Conservation (phyloP, 2,329 filamentous ascomycete genomes). For the Pseudogymnoascus pannorum region DNA sequence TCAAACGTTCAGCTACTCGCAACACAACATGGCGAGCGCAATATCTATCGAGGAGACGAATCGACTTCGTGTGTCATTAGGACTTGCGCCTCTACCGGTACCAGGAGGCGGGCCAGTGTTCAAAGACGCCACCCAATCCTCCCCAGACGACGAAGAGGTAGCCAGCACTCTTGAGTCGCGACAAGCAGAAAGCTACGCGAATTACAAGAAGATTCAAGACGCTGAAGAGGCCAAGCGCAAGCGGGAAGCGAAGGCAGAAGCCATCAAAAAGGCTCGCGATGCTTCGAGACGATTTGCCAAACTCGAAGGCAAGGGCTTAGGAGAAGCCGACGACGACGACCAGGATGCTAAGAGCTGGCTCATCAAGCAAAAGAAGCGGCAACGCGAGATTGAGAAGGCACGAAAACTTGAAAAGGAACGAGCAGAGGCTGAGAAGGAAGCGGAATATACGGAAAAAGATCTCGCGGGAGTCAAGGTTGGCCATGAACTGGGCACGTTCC, state of each 20-base stretch:
- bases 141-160: slow-evolving; percentile 56
- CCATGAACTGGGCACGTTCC: slow-evolving; percentile 75
- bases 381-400: slow-evolving; percentile 80
- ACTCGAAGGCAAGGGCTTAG: slow-evolving; percentile 76
- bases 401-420: slow-evolving; percentile 68
- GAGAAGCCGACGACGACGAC: slow-evolving; percentile 62
- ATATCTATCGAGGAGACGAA: slow-evolving; percentile 89
- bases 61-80: slow-evolving; percentile 80
- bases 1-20: background rate
- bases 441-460: slow-evolving; percentile 78
- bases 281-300: slow-evolving; percentile 66
- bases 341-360: slow-evolving; percentile 82
- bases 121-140: slow-evolving; percentile 34
- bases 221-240: slow-evolving; percentile 70
- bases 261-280: slow-evolving; percentile 82
- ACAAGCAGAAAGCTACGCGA: slow-evolving; percentile 64
- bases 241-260: slow-evolving; percentile 72
- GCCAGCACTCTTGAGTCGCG: slow-evolving; percentile 79
- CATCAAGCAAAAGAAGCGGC: slow-evolving; percentile 81
- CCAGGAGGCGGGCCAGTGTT: slow-evolving; percentile 62
- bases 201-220: slow-evolving; percentile 58
- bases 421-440: slow-evolving; percentile 59
- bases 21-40: slow-evolving; percentile 40
- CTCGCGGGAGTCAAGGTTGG: slow-evolving; percentile 86
- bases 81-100: slow-evolving; percentile 82